A percentile compares a stretch with the other conserved stretches of the same genome.
These are phyloP conservation scores for Selenicereus undatus DNA, from an alignment of 148 eudicot genomes.

Conservation along the genomic window DNA sequence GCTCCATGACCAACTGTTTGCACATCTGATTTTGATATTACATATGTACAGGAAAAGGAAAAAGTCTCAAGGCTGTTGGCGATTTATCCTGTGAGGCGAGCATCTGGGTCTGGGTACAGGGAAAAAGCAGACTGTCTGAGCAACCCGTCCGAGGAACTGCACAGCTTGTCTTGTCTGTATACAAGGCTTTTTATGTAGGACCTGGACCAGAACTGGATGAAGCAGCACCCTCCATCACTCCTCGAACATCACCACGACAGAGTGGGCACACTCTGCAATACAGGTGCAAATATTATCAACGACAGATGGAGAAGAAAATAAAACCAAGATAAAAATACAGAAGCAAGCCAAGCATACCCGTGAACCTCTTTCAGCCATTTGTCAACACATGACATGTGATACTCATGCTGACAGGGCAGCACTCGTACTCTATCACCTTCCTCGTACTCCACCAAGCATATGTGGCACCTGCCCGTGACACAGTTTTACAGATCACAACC, in stretches of 20 bases:
- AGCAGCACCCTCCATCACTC: conserved; percentile 37
- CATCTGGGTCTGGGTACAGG: neutral
- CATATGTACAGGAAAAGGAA: too few relatives aligned
- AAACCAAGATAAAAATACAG: neutral
- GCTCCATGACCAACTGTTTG: neutral
- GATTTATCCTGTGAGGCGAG: too few relatives aligned
- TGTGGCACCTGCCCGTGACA: conserved; percentile 53
- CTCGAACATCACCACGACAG: conserved; percentile 68
- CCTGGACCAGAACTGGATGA: conserved; percentile 29
- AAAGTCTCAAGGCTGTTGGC: too few relatives aligned
- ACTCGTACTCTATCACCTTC: conserved; percentile 65
- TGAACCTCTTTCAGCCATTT: conserved; percentile 92
- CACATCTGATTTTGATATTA: neutral
- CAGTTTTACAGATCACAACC: neutral
- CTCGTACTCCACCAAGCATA: conserved; percentile 74
- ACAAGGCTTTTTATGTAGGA: conserved; percentile 21
- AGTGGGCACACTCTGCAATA: conserved; percentile 70
- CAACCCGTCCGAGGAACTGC: conserved; percentile 7
- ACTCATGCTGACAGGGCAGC: conserved; percentile 79
- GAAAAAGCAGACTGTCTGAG: neutral
- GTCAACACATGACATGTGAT: conserved; percentile 71
- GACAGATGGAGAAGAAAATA: neutral
- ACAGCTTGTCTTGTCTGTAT: conserved; percentile 18
- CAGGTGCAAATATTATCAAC: neutral
- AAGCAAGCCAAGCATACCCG: conserved; percentile 40